Percentiles rank a stretch among this genome's conserved stretches.
These are phyloP conservation scores for Solanum chilense DNA, from an alignment of 257 asterid genomes.

Conservation along the genomic window DNA sequence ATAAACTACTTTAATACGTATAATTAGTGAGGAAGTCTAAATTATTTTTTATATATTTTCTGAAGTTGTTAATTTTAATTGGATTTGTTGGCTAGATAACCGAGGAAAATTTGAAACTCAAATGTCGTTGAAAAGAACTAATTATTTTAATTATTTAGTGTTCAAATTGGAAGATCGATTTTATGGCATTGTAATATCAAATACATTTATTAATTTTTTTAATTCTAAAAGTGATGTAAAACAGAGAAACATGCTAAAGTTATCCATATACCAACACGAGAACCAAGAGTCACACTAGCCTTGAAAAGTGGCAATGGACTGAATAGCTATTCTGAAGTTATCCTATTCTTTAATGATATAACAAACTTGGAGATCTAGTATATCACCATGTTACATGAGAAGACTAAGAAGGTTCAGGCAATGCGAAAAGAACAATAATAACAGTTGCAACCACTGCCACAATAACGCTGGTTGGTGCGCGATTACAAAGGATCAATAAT, in stretches of 20 bases:
- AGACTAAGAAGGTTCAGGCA: no score
- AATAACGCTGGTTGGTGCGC: no score
- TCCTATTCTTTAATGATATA: no score
- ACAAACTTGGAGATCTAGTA: no score
- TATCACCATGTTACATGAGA: no score
- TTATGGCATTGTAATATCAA: constrained; percentile 6
- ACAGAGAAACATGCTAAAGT: not conserved
- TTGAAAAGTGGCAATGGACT: not conserved
- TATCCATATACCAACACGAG: not conserved
- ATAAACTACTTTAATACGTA: not conserved
- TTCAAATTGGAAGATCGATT: constrained; percentile 2
- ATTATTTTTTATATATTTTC: not conserved
- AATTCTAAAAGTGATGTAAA: not conserved
- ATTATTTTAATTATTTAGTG: constrained; percentile 46
- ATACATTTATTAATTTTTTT: not conserved
- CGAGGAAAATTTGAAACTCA: constrained; percentile 25
- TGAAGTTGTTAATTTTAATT: no score
- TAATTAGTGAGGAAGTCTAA: not conserved
- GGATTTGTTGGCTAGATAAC: constrained; percentile 32
- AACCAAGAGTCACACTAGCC: not conserved
- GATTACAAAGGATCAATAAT: no score
- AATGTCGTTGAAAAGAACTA: not conserved
- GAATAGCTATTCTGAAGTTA: not conserved
- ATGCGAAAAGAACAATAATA: no score
- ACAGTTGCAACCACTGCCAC: no score